Conservation (phyloP, 2,329 filamentous ascomycete species). For the Stemphylium beticola region DNA sequence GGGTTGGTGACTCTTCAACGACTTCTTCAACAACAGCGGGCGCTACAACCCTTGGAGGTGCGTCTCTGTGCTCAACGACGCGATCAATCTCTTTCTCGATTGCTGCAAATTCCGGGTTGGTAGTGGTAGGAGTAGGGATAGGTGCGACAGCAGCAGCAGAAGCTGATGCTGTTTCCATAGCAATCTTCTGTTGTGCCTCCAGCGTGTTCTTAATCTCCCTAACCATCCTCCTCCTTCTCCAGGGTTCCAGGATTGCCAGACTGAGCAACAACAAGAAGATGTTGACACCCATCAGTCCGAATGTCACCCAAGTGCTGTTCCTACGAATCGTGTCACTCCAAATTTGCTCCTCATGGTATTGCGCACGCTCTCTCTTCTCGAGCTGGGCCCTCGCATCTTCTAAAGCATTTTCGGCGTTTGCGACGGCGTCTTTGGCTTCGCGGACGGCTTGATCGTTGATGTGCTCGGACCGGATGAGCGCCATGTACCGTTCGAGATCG, state of each 20-base stretch:
- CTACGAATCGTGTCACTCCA: slow-evolving; percentile 97
- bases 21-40: slow-evolving; percentile 7
- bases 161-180: slow-evolving; percentile 18
- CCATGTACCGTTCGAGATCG: slow-evolving; percentile 94
- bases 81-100: slow-evolving; percentile 31
- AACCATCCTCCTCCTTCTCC: slow-evolving; percentile 81
- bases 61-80: slow-evolving; percentile 16
- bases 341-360: slow-evolving; percentile 99
- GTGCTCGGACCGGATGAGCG: slow-evolving; percentile 89
- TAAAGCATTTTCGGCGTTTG: slow-evolving; percentile 77
- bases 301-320: slow-evolving; percentile 98
- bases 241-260: slow-evolving; percentile 90
- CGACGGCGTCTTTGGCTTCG: slow-evolving; percentile 72
- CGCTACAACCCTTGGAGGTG: slow-evolving; percentile 1
- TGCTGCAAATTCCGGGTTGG: slow-evolving; percentile 6
- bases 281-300: slow-evolving; percentile 97
- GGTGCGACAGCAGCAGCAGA: slow-evolving; percentile 6
- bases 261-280: slow-evolving; percentile 85
- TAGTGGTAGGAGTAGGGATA: slow-evolving; percentile 3
- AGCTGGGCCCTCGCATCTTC: slow-evolving; percentile 78
- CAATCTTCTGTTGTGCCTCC: slow-evolving; percentile 40
- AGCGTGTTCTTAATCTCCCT: slow-evolving; percentile 65
- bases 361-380: slow-evolving; percentile 81
- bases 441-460: slow-evolving; percentile 85
- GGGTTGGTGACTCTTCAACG: slow-evolving; percentile 16